Evolutionary conservation across 164 flowering plant genomes (phyloP).

Genomic region (Santalum album): DNA sequence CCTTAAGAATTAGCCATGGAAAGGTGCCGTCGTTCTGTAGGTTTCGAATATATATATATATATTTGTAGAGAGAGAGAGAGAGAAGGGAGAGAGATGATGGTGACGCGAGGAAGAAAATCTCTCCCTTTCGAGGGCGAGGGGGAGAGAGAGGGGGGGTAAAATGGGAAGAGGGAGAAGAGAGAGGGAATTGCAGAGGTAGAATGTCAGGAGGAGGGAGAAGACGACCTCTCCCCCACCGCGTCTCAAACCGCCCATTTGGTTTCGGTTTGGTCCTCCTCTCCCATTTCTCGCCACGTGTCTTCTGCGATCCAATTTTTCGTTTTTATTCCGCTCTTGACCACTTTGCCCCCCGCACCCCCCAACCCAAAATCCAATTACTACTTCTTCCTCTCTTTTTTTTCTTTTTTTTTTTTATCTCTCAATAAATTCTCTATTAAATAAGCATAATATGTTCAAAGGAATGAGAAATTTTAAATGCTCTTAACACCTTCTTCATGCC

Average conservation of each 20-base stretch:
- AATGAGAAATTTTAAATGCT: no score
- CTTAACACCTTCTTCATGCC: no score
- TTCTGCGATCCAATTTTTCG: not conserved
- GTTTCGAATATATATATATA: constrained; percentile 4
- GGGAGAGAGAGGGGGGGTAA: not conserved
- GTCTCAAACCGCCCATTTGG: constrained; percentile 27
- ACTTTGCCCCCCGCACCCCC: no score
- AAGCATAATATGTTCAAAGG: no score
- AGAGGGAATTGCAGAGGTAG: constrained; percentile 23
- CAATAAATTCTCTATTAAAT: no score
- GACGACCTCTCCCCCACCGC: constrained; percentile 42
- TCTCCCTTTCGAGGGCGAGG: no score
- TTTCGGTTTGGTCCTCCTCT: constrained; percentile 6
- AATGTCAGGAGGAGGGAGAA: constrained; percentile 33
- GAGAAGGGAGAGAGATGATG: not conserved
- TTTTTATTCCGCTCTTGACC: no score
- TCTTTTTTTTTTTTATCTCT: no score
- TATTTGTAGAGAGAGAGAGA: constrained; percentile 1
- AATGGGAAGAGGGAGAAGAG: not conserved
- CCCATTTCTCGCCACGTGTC: constrained; percentile 15
- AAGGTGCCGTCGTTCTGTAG: constrained; percentile 9
- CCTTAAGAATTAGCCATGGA: constrained; percentile 27
- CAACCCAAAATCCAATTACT: no score
- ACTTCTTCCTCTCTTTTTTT: no score
- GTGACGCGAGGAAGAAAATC: not conserved